phyloP scores from a whole-genome alignment of 202 grass and related monocot genomes.

The Brachypodium distachyon region DNA sequence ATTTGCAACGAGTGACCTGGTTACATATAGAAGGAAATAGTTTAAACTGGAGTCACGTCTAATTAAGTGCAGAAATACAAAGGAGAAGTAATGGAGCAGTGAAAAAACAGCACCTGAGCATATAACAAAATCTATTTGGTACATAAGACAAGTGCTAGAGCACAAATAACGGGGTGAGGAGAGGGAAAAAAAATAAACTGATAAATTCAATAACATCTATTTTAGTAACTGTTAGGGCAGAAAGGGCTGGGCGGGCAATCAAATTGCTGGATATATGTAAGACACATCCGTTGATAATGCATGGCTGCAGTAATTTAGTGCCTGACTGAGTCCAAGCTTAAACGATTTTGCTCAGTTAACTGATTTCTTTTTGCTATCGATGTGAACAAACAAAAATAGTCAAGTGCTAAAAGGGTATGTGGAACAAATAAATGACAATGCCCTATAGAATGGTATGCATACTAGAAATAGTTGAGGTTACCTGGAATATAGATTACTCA shows the following conservation, averaged over 20 bases:
- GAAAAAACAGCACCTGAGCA: not conserved
- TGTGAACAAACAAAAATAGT: not conserved
- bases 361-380: not conserved
- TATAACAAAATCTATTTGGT: not conserved
- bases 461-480: not conserved
- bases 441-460: not conserved
- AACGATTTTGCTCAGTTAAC: not conserved
- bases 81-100: not conserved
- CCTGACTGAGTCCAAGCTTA: not conserved
- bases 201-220: too few species aligned
- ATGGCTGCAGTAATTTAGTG: not conserved
- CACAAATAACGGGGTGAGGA: too few species aligned
- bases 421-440: not conserved
- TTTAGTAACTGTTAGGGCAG: too few species aligned
- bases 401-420: not conserved
- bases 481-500: not conserved
- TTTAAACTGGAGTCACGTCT: not conserved
- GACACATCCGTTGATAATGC: too few species aligned
- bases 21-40: constrained; percentile 12
- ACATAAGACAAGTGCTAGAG: not conserved
- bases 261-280: too few species aligned
- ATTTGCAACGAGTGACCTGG: constrained; percentile 73
- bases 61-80: not conserved
- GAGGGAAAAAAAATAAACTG: too few species aligned
- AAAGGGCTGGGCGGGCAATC: too few species aligned